Evolutionary conservation across 768 basidiomycete species (phyloP), one percentile per base, ranked within the genome.

Genomic region (Leccinum pellstonianum): DNA sequence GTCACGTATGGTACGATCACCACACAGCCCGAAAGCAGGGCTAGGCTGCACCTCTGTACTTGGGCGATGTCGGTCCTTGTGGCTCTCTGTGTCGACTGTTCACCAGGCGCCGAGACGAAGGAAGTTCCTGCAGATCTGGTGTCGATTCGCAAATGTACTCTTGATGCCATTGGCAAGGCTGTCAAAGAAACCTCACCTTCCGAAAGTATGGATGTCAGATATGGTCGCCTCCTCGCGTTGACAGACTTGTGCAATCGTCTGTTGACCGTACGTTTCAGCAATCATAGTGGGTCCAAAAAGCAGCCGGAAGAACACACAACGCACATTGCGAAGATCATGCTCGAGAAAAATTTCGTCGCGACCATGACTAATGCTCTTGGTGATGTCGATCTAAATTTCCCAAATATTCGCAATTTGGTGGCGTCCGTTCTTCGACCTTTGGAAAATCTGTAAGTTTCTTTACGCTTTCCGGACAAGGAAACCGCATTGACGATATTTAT

Each of bases 331-430:
- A 98, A 98, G 77, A 83, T 95, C 62, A 99, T 99, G 97, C 76
- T 99, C 54, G 97, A 99, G 80, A 98, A 98, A 79, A 92, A 92
- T 69, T 95, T 93, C 63, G 97, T 98, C 15, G 83, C 90, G 4
- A 87, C 88, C 1, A 77, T 99, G 37, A 98, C 97, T 0, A 88
- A 80, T 47, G 89, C 94, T 11, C 80, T 98, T 17, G 87, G 91
- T 5, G 97, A 99, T 55, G 86, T 96, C 46, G 97, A 99, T 69
- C 83, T 98, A 41, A 97, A 97, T 70, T 98, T 93, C 75, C 97
- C 97, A 2, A 87, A 94, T 66, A 85, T 97, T 62, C 87, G 91
- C 53, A 83, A 83, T 41, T 79, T 98, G 31, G 88, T 98, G n/a
- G 86, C 88, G 15, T 86, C 91, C 0, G 86, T 99, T 59, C 78